Evolutionary conservation across 306 rosid species (phyloP).

Genomic region (Vigna radiata): DNA sequence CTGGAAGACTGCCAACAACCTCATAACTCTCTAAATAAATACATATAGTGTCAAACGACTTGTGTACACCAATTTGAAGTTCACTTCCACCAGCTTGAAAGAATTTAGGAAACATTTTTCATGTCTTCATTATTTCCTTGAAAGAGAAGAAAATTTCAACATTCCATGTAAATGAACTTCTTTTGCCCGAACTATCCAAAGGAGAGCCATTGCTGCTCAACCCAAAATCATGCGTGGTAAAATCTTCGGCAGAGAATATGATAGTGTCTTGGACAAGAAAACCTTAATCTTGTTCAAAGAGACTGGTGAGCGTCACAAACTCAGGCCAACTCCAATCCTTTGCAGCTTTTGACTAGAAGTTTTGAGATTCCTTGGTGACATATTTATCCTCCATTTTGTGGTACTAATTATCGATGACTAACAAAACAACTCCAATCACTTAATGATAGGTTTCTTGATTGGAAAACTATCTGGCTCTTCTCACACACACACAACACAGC

Average conservation of each 20-base stretch:
- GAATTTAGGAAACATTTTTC: slow-evolving; percentile 97
- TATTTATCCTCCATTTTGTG: slow-evolving; percentile 93
- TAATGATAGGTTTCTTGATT: no score
- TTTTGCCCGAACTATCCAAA: slow-evolving; percentile 60
- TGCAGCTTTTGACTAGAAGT: slow-evolving; percentile 99
- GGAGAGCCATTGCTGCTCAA: slow-evolving; percentile 54
- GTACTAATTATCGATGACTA: slow-evolving; percentile 92
- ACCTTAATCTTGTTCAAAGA: slow-evolving; percentile 99
- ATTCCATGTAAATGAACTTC: slow-evolving; percentile 94
- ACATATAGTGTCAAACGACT: slow-evolving; percentile 98
- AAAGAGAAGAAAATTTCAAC: slow-evolving; percentile 97
- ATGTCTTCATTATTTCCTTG: slow-evolving; percentile 98
- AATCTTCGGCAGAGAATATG: slow-evolving; percentile 95
- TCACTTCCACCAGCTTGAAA: slow-evolving; percentile 99
- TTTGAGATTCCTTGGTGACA: slow-evolving; percentile 98
- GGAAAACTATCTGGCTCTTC: no score
- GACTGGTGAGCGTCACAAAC: slow-evolving; percentile 98
- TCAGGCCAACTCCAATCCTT: slow-evolving; percentile 99
- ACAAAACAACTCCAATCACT: slow-evolving; percentile 99
- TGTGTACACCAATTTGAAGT: slow-evolving; percentile 96
- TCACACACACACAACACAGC: no score
- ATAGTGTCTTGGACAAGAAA: slow-evolving; percentile 96
- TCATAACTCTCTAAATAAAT: slow-evolving; percentile 99
- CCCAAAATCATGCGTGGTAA: slow-evolving; percentile 69
- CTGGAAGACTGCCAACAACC: slow-evolving; percentile 90